Evolutionary conservation across 2,329 filamentous ascomycete genomes (phyloP).

Genomic region (Penicillium sp.): DNA sequence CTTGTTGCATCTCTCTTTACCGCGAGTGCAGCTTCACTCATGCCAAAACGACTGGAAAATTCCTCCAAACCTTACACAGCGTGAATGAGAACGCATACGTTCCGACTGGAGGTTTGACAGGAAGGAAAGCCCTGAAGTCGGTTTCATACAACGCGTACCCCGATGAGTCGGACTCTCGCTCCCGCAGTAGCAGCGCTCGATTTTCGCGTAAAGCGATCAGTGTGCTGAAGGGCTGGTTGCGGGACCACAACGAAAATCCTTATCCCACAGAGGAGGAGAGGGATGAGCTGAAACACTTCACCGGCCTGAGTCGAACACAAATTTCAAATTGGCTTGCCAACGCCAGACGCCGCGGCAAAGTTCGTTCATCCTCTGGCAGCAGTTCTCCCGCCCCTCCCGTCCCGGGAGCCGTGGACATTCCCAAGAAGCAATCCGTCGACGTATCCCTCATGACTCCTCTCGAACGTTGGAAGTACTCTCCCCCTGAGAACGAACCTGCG

Average conservation of each 20-base stretch:
- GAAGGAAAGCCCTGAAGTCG: conserved; percentile 45
- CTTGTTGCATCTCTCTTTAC: conserved; percentile 51
- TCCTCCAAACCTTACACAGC: conserved; percentile 47
- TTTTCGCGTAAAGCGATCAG: conserved; percentile 81
- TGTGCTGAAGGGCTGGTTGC: conserved; percentile 81
- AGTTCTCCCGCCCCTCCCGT: conserved; percentile 70
- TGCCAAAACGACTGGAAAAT: conserved; percentile 43
- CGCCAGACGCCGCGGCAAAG: conserved; percentile 79
- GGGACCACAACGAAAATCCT: conserved; percentile 76
- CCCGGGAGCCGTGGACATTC: conserved; percentile 73
- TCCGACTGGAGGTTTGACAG: conserved; percentile 40
- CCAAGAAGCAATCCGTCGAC: conserved; percentile 57
- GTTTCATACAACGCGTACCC: conserved; percentile 35
- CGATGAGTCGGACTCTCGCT: conserved; percentile 41
- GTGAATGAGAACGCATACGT: conserved; percentile 47
- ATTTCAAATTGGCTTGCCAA: conserved; percentile 94
- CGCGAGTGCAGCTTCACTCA: conserved; percentile 52
- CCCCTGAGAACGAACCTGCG: conserved; percentile 70
- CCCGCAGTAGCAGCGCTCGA: conserved; percentile 69
- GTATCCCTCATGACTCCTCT: conserved; percentile 61
- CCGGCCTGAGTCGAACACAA: conserved; percentile 78
- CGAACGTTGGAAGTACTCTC: conserved; percentile 70
- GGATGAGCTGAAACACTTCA: conserved; percentile 73
- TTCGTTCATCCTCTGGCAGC: conserved; percentile 63
- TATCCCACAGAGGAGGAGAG: conserved; percentile 90